Conservation (phyloP, 2,329 filamentous ascomycete species). For the Penicillium fuscoglaucum region DNA sequence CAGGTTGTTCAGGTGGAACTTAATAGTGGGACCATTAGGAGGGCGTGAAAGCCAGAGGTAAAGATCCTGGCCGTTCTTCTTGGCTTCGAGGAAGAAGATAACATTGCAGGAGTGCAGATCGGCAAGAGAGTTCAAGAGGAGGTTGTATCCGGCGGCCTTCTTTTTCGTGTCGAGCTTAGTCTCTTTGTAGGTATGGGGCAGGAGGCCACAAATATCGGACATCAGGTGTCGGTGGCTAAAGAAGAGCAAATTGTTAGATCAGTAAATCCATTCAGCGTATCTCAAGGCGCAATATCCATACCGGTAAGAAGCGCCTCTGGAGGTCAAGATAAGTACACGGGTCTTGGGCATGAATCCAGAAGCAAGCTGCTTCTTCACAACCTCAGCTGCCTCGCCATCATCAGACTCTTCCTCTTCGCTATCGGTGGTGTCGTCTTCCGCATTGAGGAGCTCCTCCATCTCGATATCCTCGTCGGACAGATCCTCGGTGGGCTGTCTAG, state of each 20-base stretch:
- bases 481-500: conserved; percentile 50
- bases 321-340: conserved; percentile 84
- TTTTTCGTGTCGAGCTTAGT: conserved; percentile 97
- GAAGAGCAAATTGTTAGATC: conserved; percentile 18
- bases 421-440: conserved; percentile 41
- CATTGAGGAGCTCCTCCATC: conserved; percentile 39
- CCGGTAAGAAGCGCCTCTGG: conserved; percentile 87
- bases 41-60: conserved; percentile 93
- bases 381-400: conserved; percentile 27
- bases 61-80: conserved; percentile 83
- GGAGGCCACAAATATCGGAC: conserved; percentile 81
- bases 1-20: conserved; percentile 58
- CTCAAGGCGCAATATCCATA: conserved; percentile 41
- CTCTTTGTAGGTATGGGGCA: conserved; percentile 91
- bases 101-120: conserved; percentile 93
- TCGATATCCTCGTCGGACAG: conserved; percentile 48
- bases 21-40: conserved; percentile 75
- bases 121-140: conserved; percentile 72
- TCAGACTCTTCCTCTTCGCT: conserved; percentile 39
- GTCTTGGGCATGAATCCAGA: conserved; percentile 46
- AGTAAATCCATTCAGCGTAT: conserved; percentile 3
- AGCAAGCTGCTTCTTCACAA: conserved; percentile 36
- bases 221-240: conserved; percentile 86
- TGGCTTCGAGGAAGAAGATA: conserved; percentile 89
- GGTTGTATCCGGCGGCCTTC: conserved; percentile 61